phyloP scores from a whole-genome alignment of 2,329 filamentous ascomycete genomes.

The Colletotrichum incanum region DNA sequence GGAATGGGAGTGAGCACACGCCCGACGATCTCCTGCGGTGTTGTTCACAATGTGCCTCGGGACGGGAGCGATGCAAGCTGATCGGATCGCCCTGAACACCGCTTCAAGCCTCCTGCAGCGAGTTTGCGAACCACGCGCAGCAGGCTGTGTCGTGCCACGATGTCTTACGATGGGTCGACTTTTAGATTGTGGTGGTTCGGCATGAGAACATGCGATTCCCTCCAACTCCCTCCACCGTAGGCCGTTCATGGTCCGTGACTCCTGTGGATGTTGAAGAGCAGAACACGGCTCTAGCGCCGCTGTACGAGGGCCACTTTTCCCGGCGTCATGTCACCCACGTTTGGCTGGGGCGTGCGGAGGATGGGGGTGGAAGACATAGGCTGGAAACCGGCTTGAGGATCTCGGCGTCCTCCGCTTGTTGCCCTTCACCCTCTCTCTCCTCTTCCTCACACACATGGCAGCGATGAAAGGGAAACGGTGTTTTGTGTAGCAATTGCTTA shows the following conservation, averaged over 20 bases:
- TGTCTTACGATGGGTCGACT: constrained; percentile 25
- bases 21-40: too few species aligned
- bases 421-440: neutral
- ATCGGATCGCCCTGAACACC: neutral
- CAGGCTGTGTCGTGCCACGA: neutral
- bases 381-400: neutral
- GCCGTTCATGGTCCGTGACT: neutral
- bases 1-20: too few species aligned
- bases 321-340: neutral
- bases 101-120: neutral
- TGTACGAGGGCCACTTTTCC: constrained; percentile 8
- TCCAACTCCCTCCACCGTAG: neutral
- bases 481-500: neutral
- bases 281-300: neutral
- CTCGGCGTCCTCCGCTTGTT: neutral
- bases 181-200: constrained; percentile 19
- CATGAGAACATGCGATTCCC: constrained; percentile 8
- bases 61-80: neutral
- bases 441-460: neutral
- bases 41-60: too few species aligned
- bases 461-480: too few species aligned
- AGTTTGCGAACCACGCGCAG: neutral
- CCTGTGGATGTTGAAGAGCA: neutral
- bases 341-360: neutral
- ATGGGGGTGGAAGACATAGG: too few species aligned